A percentile compares a stretch with the other conserved stretches of the same genome.
Conservation (phyloP, 2,329 filamentous ascomycete species). For the Paraphoma chrysanthemicola region DNA sequence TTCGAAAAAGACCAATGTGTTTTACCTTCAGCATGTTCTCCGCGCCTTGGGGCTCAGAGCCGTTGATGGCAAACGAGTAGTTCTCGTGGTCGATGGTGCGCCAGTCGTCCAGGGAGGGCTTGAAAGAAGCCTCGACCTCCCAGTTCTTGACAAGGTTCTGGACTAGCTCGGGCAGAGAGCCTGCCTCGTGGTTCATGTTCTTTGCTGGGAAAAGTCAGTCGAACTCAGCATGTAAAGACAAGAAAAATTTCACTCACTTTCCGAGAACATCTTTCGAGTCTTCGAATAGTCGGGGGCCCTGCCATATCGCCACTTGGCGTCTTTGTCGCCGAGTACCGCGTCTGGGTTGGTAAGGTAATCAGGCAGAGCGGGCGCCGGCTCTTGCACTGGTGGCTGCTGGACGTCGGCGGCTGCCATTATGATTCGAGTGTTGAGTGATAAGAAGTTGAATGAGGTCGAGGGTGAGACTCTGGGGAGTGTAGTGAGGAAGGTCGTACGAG, state of each 20-base stretch:
- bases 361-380: constrained; percentile 53
- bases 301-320: constrained; percentile 67
- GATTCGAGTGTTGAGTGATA: background rate
- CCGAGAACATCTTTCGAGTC: constrained; percentile 65
- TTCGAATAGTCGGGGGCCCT: constrained; percentile 69
- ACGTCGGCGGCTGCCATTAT: constrained; percentile 39
- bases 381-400: constrained; percentile 29
- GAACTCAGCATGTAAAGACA: background rate
- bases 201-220: constrained; percentile 57
- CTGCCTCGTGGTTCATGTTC: constrained; percentile 60
- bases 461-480: background rate
- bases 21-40: constrained; percentile 67
- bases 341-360: constrained; percentile 67
- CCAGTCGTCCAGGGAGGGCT: constrained; percentile 67
- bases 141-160: constrained; percentile 77
- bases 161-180: constrained; percentile 66
- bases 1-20: background rate
- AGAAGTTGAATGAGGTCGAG: background rate
- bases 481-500: background rate
- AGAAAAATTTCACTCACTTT: constrained; percentile 56
- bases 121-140: constrained; percentile 76
- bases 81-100: constrained; percentile 66
- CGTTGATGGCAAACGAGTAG: constrained; percentile 71
- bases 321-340: constrained; percentile 62
- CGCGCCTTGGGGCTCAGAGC: constrained; percentile 62